phyloP scores from a whole-genome alignment of 164 flowering plant species.

The Stephania yunnanensis region DNA sequence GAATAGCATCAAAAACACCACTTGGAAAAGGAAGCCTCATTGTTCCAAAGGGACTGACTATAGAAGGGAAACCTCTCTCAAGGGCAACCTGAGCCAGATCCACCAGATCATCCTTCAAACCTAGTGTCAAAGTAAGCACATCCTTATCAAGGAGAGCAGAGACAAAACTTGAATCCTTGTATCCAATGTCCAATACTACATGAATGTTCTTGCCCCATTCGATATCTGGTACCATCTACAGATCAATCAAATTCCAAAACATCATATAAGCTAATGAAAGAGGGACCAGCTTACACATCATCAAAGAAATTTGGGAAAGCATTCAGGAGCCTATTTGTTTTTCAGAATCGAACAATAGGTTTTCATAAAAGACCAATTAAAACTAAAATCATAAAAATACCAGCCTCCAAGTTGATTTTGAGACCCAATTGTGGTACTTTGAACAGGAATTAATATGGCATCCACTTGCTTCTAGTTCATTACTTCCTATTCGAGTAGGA shows the following conservation, averaged over 20 bases:
- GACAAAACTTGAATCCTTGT: slow-evolving; percentile 69
- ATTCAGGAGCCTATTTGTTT: background rate
- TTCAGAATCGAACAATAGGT: background rate
- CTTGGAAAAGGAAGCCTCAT: slow-evolving; percentile 92
- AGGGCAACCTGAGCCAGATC: slow-evolving; percentile 86
- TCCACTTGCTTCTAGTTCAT: background rate
- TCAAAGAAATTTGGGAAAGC: background rate
- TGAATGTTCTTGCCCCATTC: slow-evolving; percentile 98
- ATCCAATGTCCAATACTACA: slow-evolving; percentile 78
- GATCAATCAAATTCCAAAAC: slow-evolving; percentile 13
- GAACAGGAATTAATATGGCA: background rate
- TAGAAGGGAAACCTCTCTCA: slow-evolving; percentile 87
- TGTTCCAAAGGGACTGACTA: slow-evolving; percentile 60
- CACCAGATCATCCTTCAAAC: slow-evolving; percentile 77
- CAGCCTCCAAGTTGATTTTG: background rate
- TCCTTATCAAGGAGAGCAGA: slow-evolving; percentile 77
- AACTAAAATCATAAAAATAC: background rate
- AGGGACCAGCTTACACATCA: background rate
- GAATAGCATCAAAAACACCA: slow-evolving; percentile 84
- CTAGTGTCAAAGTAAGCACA: slow-evolving; percentile 67
- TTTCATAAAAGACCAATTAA: background rate
- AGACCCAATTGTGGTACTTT: background rate
- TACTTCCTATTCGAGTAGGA: background rate
- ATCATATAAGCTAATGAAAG: background rate
- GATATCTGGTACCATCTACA: slow-evolving; percentile 94